Evolutionary conservation across 257 asterid species (phyloP), one percentile per base, ranked within the genome.

Genomic region (Solanum neorickii): DNA sequence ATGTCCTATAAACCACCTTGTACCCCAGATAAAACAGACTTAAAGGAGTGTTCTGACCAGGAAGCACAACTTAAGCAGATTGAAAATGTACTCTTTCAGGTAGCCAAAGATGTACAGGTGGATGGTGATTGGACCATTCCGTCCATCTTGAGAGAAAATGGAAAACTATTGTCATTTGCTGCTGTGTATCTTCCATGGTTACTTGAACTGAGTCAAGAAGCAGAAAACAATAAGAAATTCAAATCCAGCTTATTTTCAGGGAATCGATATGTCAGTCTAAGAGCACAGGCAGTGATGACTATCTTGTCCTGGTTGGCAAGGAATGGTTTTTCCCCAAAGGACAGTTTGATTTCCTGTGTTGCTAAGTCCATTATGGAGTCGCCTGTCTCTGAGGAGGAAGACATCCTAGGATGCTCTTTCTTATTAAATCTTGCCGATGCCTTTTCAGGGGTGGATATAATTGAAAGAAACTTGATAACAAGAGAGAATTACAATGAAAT

Each of bases 281-380:
- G 96, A 90, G 89, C 94, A 66, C 94, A 93, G 88, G 97, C 98
- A 41, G 89, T 92, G 86, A 89, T 93, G 91, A 90, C 95, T 87
- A 92, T 93, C 82, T 89, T 97, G 87, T 94, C 96, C 86, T 97
- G 99, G 99, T 91, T 97, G 92, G 95, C 95, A 14, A 89, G 92
- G 91, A 95, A 89, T 86, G 94, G 94, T 86, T 93, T 96, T 92
- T 87, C 93, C 83, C 99, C 98, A 15, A 93, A 90, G 87, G 99
- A 97, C 91, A 93, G 93, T 88, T 85, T 97, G 91, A 91, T 97
- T 47, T 93, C 93, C 86, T 95, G 94, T 87, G 90, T 97, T 85
- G 97, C 99, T 52, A 94, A 92, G 89, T 95, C 98, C 85, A 90
- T 96, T 31, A 94, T 97, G 97, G 98, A 94, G 85, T 90, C 98